Base-by-base conservation (phyloP, 2,329 filamentous ascomycete genomes). In the Paraconiothyrium brasiliense region DNA sequence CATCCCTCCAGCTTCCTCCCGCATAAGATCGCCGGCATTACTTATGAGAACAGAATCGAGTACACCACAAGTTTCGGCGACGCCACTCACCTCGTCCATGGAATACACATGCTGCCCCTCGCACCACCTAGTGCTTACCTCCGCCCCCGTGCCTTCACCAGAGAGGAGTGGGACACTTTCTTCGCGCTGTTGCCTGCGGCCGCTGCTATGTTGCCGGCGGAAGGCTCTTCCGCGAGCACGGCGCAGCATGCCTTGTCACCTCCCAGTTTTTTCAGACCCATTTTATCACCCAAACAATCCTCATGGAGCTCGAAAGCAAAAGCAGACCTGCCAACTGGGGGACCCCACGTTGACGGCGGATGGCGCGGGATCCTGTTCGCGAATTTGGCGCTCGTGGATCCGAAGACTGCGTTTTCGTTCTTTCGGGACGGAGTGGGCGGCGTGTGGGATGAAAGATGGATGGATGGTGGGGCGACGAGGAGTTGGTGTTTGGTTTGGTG, bases 11-110 rank as follows among this genome's bases (percentile, higher is more conserved):
- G 89, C n/a, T 97, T 96, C 75, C 89, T 92, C 65, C 86, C 83
- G 46, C 98, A 98, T 83, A 93, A 91, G 79, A 83, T 86, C 7
- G 83, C 84, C 1, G 87, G 86, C 16, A 88, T 89, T 2, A 76
- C 97, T 9, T 98, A 97, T 72, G 94, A 98, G 80, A 97, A 97
- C 83, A 98, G 98, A 80, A 86, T 93, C 57, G 92, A 98, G 76
- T 93, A 97, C 78, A 90, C 39, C 14, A 55, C 94, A 0, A 97
- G 93, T 80, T 97, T 97, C 72, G 92, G 92, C 49, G 77, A 57
- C 24, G 48, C 52, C 10, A 66, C 82, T 13, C 90, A 94, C 78
- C 92, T 88, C 69, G 86, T 96, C 63, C 84, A 89, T 74, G 87
- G 91, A 60, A 94, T 94, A 69, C 91, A 95, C 80, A 94, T 95